Base-by-base conservation (phyloP, 257 asterid genomes). In the Solanum bulbocastanum region DNA sequence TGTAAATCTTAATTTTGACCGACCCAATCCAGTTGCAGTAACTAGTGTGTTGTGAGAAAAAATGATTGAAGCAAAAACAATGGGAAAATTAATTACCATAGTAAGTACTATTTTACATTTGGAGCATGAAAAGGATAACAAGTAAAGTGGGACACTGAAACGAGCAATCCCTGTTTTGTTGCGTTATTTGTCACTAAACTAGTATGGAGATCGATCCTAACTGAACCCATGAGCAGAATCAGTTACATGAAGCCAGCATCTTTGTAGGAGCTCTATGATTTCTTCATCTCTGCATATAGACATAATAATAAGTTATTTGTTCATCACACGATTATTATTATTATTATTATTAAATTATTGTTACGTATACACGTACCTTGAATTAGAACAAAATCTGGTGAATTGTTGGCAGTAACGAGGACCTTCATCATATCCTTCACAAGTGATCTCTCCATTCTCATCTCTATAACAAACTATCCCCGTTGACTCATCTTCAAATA, bases 401-500 rank as follows among this genome's bases (percentile, higher is more conserved):
- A 81, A 7, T 13, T 82, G 65, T 2, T 58, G 87, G 72, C 87
- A 83, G 73, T 60, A 73, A 9, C 90, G 88, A 86, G 92, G 92
- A 6, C 92, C 92, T 86, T 90, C 92, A 49, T 90, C 92, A 36
- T 82, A 58, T 49, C 90, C 92, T 90, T 90, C 92, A 46, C 92
- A 90, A 15, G 72, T 86, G 79, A 88, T 83, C 83, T 88, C 92
- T 23, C 92, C 92, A 44, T 83, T 88, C 40, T 65, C 92, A 49
- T 90, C 89, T 74, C 81, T 72, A 25, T 90, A 90, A 83, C 92
- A 90, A 65, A 88, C 90, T 25, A 90, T 88, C 8, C 92, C 92
- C 3, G 69, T 82, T 33, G 87, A 74, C 62, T 16, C 23, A 88
- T 90, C 92, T 68, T 90, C 92, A 74, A 88, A 90, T 32, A 90